These are phyloP conservation scores for Perkinsus marinus DNA, from an alignment of 169 alveolate species.

Conservation along the genomic window DNA sequence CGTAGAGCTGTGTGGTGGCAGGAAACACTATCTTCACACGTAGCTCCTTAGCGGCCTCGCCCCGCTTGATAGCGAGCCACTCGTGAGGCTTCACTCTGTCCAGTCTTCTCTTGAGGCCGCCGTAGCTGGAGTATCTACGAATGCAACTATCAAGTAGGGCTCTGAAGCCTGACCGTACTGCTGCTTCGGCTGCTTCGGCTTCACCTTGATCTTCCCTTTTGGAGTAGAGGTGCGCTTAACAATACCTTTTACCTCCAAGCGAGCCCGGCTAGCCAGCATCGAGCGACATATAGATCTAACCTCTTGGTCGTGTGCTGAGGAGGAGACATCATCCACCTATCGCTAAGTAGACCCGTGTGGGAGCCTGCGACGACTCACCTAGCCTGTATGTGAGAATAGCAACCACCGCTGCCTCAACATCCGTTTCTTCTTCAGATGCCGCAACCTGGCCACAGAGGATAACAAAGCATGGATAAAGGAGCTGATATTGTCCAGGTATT, in stretches of 20 bases:
- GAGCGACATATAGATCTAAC: neutral
- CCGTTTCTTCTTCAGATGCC: neutral
- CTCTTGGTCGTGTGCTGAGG: neutral
- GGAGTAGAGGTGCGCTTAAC: neutral
- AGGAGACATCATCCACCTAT: neutral
- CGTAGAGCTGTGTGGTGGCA: neutral
- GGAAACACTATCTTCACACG: neutral
- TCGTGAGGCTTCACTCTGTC: neutral
- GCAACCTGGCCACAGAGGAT: neutral
- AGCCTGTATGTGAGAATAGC: neutral
- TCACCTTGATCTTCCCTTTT: neutral
- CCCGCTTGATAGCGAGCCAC: neutral
- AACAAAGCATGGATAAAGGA: too few species aligned
- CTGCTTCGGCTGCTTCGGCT: too few species aligned
- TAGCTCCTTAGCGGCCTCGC: neutral
- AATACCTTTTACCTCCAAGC: neutral
- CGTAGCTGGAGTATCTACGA: neutral
- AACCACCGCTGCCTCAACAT: neutral
- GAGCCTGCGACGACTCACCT: neutral
- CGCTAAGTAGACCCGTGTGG: neutral
- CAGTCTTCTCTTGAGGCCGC: neutral
- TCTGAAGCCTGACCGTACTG: too few species aligned
- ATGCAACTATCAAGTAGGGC: too few species aligned
- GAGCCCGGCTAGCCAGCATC: neutral
- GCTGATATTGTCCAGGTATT: too few species aligned